Percentiles rank a stretch among this genome's conserved stretches.
Conservation (phyloP, 169 alveolate genomes). For the Neospora caninum region DNA sequence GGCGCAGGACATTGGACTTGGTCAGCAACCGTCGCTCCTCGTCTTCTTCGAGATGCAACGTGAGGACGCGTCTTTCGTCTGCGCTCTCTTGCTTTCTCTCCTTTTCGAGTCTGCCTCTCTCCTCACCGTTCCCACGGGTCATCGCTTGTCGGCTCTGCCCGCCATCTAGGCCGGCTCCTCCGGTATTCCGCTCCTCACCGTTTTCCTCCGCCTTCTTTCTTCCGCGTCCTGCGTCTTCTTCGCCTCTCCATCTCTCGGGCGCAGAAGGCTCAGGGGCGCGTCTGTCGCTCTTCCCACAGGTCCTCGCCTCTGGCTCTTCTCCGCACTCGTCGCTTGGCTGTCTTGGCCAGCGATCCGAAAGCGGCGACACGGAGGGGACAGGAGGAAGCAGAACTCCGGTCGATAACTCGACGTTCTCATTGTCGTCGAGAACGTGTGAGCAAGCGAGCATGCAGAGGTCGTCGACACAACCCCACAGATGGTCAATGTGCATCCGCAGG, state of each 20-base stretch:
- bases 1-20: conserved; percentile 29
- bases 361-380: background rate
- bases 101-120: background rate
- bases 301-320: background rate
- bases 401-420: background rate
- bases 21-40: background rate
- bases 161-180: background rate
- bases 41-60: background rate
- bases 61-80: background rate
- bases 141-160: background rate
- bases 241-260: background rate
- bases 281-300: background rate
- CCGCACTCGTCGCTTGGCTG: too few species aligned
- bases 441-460: conserved; percentile 51
- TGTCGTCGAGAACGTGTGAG: conserved; percentile 42
- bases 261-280: background rate
- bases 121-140: background rate
- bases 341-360: background rate
- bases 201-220: too few species aligned
- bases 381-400: background rate
- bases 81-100: background rate
- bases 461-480: conserved; percentile 47
- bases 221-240: background rate
- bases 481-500: conserved; percentile 24
- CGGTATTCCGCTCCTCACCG: background rate